A percentile compares a stretch with the other conserved stretches of the same genome.
Evolutionary conservation across 108 stramenopile genomes (phyloP).

Genomic region (Pseudonitzschia delicatissima): DNA sequence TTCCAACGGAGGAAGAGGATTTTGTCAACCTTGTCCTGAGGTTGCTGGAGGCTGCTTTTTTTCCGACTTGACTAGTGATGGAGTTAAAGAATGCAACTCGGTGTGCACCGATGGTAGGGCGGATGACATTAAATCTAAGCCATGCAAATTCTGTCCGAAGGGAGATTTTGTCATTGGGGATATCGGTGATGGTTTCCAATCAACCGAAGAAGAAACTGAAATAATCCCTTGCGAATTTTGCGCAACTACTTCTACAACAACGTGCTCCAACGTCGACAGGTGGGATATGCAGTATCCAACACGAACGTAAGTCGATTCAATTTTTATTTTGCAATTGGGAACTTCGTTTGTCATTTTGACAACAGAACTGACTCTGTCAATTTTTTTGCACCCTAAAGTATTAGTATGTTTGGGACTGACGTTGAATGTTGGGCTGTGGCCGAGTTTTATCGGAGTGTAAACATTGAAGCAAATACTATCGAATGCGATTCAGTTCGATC

Average conservation of each 20-base stretch:
- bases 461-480: neutral
- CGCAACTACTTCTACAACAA: neutral
- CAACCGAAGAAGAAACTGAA: neutral
- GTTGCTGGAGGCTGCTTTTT: neutral
- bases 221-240: neutral
- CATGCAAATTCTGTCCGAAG: constrained; percentile 1
- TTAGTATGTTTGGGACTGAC: neutral
- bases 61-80: neutral
- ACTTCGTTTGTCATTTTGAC: no score
- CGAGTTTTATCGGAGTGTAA: constrained; percentile 6
- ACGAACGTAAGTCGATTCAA: neutral
- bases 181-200: neutral
- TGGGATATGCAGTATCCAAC: constrained; percentile 10
- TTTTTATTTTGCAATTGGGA: no score
- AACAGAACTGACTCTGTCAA: no score
- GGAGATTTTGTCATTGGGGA: neutral
- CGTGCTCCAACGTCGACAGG: neutral
- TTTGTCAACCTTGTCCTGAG: neutral
- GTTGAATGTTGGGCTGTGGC: constrained; percentile 11
- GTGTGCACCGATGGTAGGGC: neutral
- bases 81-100: neutral
- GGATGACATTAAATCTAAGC: neutral
- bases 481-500: neutral
- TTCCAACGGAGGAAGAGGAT: neutral
- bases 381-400: no score